Base-by-base conservation (phyloP, 2,329 filamentous ascomycete genomes). In the Canariomyces notabilis region DNA sequence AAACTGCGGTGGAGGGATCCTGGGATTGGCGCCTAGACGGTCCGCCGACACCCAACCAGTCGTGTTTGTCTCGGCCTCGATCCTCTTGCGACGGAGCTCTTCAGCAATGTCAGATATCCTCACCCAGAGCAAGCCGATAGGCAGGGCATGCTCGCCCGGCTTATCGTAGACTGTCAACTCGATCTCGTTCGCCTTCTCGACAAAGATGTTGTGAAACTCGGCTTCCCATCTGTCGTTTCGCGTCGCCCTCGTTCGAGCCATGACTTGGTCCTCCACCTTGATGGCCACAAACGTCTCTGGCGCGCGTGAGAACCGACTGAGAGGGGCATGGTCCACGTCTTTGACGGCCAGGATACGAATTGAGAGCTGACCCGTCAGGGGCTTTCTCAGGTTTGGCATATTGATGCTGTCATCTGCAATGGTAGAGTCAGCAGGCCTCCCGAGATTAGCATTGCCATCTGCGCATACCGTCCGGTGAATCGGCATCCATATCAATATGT, bases 151-250 rank as follows among this genome's bases (percentile, higher is more conserved):
- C 59, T 96, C 90, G 53, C 84, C 83, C 2, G 89, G 84, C 69
- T 95, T 96, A 66, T 98, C 93, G 67, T 98, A 98, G 9, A 98
- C 90, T 0, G 89, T 97, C 44, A 98, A 80, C 64, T 98, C 93
- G 51, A 98, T 89, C 68, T 98, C 93, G 67, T 98, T 98, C 42
- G 93, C 93, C 72, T 97, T 97, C 69, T 97, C 91, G 46, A 98
- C 93, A 54, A 93, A 88, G 51, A 98, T 84, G 48, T 83, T 89
- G 66, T 96, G 93, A 29, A 83, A 80, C 68, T 98, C 93, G 57
- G 89, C 87, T 34, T 89, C 83, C 91, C 91, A 98, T 60, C 82
- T 82, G 67, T 98, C 93, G 51, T 77, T 95, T 48, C 90, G 79
- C 8, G 90, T 89, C 1, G 85, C 79, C 64, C 82, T 88, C 19